Evolutionary conservation across 2,329 filamentous ascomycete genomes (phyloP).

Genomic region (Fusarium sp.): DNA sequence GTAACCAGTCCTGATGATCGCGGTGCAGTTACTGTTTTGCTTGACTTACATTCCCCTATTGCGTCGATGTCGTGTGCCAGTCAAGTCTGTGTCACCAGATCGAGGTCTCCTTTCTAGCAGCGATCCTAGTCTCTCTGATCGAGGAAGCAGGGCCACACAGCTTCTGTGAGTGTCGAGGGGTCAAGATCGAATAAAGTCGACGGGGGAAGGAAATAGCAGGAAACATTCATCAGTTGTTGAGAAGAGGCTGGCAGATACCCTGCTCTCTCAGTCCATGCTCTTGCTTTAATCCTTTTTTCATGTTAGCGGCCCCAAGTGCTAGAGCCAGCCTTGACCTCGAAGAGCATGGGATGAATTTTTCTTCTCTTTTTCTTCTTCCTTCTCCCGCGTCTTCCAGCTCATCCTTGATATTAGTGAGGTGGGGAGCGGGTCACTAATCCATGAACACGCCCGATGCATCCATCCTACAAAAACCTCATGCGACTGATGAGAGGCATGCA

Average conservation of each 20-base stretch:
- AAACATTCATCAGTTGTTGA: neutral
- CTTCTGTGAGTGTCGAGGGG: neutral
- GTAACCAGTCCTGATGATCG: slow-evolving; percentile 2
- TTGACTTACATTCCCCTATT: neutral
- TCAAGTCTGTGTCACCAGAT: slow-evolving; percentile 2
- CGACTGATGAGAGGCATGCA: neutral
- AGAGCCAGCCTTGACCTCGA: slow-evolving; percentile 5
- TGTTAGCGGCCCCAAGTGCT: slow-evolving; percentile 3
- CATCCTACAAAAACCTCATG: slow-evolving; percentile 3
- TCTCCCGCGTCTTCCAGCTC: slow-evolving; percentile 26
- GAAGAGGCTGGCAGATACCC: slow-evolving; percentile 5
- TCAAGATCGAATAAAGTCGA: neutral
- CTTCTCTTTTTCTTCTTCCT: slow-evolving; percentile 13
- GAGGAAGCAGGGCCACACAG: neutral
- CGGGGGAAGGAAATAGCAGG: neutral
- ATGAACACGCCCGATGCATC: slow-evolving; percentile 13
- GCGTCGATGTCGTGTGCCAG: slow-evolving; percentile 16
- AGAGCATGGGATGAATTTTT: slow-evolving; percentile 19
- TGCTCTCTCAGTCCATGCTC: neutral
- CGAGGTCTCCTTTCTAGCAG: slow-evolving; percentile 1
- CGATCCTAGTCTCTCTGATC: neutral
- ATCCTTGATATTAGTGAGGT: slow-evolving; percentile 26
- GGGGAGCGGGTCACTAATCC: slow-evolving; percentile 17
- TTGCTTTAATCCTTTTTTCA: neutral
- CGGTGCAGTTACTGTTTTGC: neutral